Conservation (phyloP, 1,284 basidiomycete genomes). For the Moesziomyces antarcticus region DNA sequence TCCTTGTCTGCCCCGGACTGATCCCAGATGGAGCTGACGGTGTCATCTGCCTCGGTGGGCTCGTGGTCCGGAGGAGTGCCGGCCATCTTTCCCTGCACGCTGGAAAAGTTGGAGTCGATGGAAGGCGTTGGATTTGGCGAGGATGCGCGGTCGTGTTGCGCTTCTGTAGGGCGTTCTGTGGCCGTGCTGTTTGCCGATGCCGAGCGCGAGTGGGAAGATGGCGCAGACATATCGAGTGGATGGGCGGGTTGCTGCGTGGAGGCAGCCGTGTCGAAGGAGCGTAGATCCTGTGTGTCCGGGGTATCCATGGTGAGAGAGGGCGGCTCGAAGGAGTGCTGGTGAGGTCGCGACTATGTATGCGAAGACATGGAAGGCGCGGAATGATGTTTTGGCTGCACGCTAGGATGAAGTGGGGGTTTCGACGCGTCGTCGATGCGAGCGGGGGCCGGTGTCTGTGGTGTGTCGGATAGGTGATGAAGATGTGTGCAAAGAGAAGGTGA, state of each 20-base stretch:
- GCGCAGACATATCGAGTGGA: not conserved
- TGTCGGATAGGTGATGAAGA: too few species aligned
- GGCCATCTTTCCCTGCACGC: conserved; percentile 47
- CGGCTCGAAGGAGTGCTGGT: not conserved
- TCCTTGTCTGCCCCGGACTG: conserved; percentile 17
- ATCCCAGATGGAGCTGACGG: conserved; percentile 41
- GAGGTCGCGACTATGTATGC: not conserved
- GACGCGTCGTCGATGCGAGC: not conserved
- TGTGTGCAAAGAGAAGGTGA: too few species aligned
- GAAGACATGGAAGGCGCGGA: not conserved
- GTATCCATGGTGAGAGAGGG: not conserved
- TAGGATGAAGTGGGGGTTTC: not conserved
- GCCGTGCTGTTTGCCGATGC: conserved; percentile 22
- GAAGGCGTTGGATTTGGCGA: conserved; percentile 33
- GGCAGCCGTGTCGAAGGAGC: not conserved
- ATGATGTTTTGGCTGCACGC: not conserved
- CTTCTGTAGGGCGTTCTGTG: conserved; percentile 16
- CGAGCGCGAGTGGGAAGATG: not conserved
- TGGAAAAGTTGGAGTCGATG: conserved; percentile 48
- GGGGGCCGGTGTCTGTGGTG: too few species aligned
- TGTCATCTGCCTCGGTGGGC: conserved; percentile 8
- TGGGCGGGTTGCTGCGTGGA: not conserved
- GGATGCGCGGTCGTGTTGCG: conserved; percentile 3
- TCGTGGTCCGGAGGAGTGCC: conserved; percentile 30
- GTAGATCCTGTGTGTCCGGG: not conserved